Evolutionary conservation across 495 filamentous ascomycete species (phyloP), one percentile per base, ranked within the genome.

Genomic region (Halenospora varia): DNA sequence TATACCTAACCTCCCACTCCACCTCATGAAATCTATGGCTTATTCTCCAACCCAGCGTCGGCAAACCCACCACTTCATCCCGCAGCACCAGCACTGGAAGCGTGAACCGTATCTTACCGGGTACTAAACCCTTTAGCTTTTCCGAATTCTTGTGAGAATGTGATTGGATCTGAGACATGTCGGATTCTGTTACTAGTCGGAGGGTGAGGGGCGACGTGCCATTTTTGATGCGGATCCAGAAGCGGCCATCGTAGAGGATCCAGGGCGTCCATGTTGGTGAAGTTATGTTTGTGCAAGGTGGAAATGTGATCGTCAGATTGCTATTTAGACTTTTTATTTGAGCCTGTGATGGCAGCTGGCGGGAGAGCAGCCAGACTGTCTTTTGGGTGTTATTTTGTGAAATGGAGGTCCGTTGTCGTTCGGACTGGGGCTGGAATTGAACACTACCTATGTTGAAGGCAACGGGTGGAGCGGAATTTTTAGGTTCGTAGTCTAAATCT

Each of bases 181-280:
- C 8, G 2, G 2, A 51, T 23, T 4, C 13, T 35, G 1, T 35
- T 55, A 86, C 77, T 1, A 84, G 81, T 3, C 77, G 75, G 19
- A 88, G 55, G 10, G 71, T 46, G 1, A 86, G 22, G 2, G 64
- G 51, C 1, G 66, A 63, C 0, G 76, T 60, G 15, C 63, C 66
- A 59, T 78, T 74, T 15, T 65, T 60, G 10, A 90, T 41, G 2
- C 84, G 80, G 35, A 96, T 71, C 93, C 93, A 97, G 73, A 80
- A 96, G 9, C 93, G 81, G 10, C 86, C 81, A 67, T 97, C 93
- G 81, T 84, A 96, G 0, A 94, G 73, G 2, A 61, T 61, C 79
- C 78, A 84, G 0, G 56, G 25, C n/a, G 62, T 67, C 73, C 71
- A 69, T 2, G 65, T 25, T n/a, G 4, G 13, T 50, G 9, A 9